These are phyloP conservation scores for Pyrus hybrid DNA, from an alignment of 331 rosid genomes.

Conservation along the genomic window DNA sequence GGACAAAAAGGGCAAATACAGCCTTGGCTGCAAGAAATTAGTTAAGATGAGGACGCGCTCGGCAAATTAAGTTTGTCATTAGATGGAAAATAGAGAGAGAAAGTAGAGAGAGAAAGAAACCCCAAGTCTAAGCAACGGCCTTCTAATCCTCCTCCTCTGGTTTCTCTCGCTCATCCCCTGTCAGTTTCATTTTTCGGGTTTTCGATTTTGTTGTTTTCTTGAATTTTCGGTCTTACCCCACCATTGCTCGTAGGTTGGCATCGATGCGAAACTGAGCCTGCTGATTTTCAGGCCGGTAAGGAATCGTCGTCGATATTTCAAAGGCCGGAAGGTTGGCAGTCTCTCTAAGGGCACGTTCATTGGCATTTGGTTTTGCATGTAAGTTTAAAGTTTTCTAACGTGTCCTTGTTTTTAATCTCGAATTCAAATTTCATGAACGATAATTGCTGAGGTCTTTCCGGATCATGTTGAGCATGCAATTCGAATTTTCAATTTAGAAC, in stretches of 20 bases:
- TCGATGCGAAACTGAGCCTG: neutral
- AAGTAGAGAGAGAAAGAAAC: constrained; percentile 7
- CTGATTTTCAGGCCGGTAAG: neutral
- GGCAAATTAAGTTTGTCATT: too few relatives aligned
- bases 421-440: neutral
- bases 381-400: neutral
- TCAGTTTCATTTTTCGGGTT: neutral
- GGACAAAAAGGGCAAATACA: constrained; percentile 1
- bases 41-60: neutral
- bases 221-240: neutral
- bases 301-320: neutral
- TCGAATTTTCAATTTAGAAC: neutral
- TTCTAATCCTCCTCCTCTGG: neutral
- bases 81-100: too few relatives aligned
- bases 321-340: neutral
- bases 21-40: constrained; percentile 2
- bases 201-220: neutral
- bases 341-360: neutral
- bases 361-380: constrained; percentile 6
- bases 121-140: constrained; percentile 14
- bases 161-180: neutral
- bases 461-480: neutral
- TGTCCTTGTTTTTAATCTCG: neutral
- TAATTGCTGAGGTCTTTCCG: neutral
- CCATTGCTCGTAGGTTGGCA: neutral